phyloP scores from a whole-genome alignment of 169 alveolate genomes.

The Plasmodium malariae region DNA sequence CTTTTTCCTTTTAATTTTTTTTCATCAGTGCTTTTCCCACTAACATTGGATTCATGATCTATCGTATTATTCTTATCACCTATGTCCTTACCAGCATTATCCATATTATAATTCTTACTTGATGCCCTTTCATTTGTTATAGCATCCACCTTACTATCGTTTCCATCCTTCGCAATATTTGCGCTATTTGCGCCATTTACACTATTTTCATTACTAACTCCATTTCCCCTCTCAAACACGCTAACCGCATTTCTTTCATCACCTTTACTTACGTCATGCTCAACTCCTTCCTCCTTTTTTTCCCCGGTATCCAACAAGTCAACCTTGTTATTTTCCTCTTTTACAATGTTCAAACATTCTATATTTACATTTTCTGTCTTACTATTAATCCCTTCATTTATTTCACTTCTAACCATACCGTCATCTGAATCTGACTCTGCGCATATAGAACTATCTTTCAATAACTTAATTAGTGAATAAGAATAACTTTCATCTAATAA shows the following conservation, averaged over 20 bases:
- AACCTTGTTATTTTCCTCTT: background rate
- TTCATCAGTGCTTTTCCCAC: background rate
- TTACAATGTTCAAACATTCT: slow-evolving; percentile 28
- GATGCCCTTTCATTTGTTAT: background rate
- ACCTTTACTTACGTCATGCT: background rate
- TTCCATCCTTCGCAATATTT: background rate
- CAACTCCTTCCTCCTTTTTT: background rate
- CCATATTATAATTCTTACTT: background rate
- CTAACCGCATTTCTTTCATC: background rate
- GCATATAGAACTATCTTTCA: slow-evolving; percentile 57
- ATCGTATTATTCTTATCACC: background rate
- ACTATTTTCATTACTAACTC: background rate
- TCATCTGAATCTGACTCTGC: slow-evolving; percentile 61
- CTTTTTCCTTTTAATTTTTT: slow-evolving; percentile 4
- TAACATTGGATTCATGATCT: background rate
- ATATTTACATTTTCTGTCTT: background rate
- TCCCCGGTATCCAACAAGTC: background rate
- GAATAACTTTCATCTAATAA: slow-evolving; percentile 71
- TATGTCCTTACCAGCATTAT: background rate
- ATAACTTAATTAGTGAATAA: slow-evolving; percentile 52
- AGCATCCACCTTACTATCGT: background rate
- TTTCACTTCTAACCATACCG: slow-evolving; percentile 10
- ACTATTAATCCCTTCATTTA: slow-evolving; percentile 5
- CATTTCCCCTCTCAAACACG: background rate
- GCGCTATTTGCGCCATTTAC: background rate